Percentiles rank a stretch among this genome's conserved stretches.
Evolutionary conservation across 1,139 yeast species (phyloP).

Genomic region (Hemisphaericaspora subhashii): DNA sequence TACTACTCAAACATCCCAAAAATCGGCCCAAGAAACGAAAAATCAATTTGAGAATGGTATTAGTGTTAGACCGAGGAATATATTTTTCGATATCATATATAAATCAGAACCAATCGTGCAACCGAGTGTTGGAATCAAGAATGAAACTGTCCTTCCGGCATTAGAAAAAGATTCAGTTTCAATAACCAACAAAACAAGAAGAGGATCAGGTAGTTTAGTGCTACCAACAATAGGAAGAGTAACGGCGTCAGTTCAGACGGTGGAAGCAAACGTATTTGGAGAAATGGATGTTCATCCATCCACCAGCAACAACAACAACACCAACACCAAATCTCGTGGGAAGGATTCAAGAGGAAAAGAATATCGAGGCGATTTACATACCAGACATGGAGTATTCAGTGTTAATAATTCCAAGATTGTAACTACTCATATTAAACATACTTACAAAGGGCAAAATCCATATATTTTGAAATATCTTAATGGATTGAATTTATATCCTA

Average conservation of each 20-base stretch:
- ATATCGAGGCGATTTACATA: constrained; percentile 1
- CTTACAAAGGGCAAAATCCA: constrained; percentile 68
- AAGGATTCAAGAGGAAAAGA: background rate
- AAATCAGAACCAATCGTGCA: constrained; percentile 41
- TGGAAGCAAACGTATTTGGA: constrained; percentile 63
- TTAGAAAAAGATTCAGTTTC: constrained; percentile 22
- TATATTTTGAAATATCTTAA: constrained; percentile 59
- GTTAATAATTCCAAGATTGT: constrained; percentile 36
- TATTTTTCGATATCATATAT: constrained; percentile 62
- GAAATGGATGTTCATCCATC: constrained; percentile 46
- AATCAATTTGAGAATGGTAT: background rate
- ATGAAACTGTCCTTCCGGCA: constrained; percentile 4
- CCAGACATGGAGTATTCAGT: constrained; percentile 34
- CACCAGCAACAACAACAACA: background rate
- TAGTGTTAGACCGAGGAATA: constrained; percentile 52
- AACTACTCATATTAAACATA: constrained; percentile 46
- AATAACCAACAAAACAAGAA: constrained; percentile 16
- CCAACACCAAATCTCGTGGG: background rate
- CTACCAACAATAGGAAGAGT: constrained; percentile 35
- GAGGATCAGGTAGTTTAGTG: constrained; percentile 25
- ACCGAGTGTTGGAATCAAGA: constrained; percentile 12
- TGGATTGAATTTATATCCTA: constrained; percentile 54
- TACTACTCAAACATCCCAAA: constrained; percentile 7
- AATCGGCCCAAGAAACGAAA: background rate
- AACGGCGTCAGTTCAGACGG: constrained; percentile 55